phyloP scores from a whole-genome alignment of 2,329 filamentous ascomycete species.

The Exophiala alcalophila region DNA sequence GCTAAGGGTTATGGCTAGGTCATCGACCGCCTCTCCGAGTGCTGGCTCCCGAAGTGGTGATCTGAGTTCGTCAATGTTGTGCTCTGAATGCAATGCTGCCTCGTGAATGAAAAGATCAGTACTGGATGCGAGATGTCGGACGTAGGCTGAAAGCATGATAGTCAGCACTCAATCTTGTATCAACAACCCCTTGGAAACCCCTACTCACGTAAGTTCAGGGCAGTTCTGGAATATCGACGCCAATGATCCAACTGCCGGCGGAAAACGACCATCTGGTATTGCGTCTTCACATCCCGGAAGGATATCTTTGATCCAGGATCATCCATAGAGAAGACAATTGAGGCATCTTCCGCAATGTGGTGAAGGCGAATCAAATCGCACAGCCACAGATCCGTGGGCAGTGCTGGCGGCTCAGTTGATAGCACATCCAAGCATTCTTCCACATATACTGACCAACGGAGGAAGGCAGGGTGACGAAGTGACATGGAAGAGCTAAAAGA shows the following conservation, averaged over 20 bases:
- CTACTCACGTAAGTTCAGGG: conserved; percentile 49
- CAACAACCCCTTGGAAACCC: conserved; percentile 26
- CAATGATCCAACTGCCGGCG: conserved; percentile 65
- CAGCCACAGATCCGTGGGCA: conserved; percentile 55
- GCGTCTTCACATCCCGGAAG: conserved; percentile 61
- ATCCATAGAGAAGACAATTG: conserved; percentile 63
- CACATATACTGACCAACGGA: conserved; percentile 62
- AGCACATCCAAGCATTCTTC: conserved; percentile 59
- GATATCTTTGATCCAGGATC: conserved; percentile 54
- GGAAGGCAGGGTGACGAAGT: conserved; percentile 55
- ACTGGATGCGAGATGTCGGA: conserved; percentile 62
- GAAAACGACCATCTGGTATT: conserved; percentile 62
- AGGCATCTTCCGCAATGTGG: conserved; percentile 67
- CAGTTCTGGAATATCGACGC: conserved; percentile 50
- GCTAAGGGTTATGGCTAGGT: conserved; percentile 11
- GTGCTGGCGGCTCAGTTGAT: conserved; percentile 53
- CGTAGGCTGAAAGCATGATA: conserved; percentile 20
- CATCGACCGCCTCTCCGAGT: conserved; percentile 60
- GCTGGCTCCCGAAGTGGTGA: conserved; percentile 43
- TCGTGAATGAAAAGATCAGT: conserved; percentile 72
- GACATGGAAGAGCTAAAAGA: conserved; percentile 52
- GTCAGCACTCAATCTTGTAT: conserved; percentile 3
- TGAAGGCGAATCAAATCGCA: conserved; percentile 58
- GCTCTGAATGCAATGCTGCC: conserved; percentile 65
- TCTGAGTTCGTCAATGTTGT: conserved; percentile 49